Evolutionary conservation across 108 stramenopile genomes (phyloP), one percentile per base, ranked within the genome.

Genomic region (Pseudonitzschia pungens): DNA sequence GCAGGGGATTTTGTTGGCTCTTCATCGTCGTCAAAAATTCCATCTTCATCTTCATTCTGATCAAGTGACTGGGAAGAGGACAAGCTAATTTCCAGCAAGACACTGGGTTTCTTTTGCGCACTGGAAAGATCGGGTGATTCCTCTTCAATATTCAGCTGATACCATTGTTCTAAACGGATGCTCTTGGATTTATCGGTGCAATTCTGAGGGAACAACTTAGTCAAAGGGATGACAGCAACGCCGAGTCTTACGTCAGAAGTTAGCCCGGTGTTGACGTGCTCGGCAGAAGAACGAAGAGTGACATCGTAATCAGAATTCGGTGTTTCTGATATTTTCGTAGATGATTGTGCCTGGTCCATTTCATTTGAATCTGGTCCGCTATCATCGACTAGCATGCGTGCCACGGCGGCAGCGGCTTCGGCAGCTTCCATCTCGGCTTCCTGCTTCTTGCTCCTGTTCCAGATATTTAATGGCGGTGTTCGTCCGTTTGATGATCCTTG

Each of bases 81-180:
- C 74, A 92, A 83, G 40, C 76, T 81, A 27, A 94, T 88, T 70
- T 94, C 93, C 9, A 94, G 65, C 29, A 89, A 81, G 14, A 94
- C 84, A 20, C 89, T 87, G 15, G 93, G 93, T 70, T 83, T 86
- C 71, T 89, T 82, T 42, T 77, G 69, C 41, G 70, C 66, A 31
- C 77, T 77, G 20, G 71, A 36, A 16, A 55, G 0, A 12, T 27
- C 32, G 12, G 32, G 16, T 18, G 75, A 32, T 57, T 80, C 43
- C 33, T 63, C 74, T 11, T 32, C 41, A 8, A 22, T 54, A 7
- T 76, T 72, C 28, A 93, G 70, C 58, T 84, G 83, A 77, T 84
- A 86, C 92, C 89, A 93, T 68, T 88, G 76, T 64, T 94, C 93
- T 8, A 91, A 56, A 18, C 81, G 73, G 6, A 87, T 84, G 14